A percentile compares a stretch with the other conserved stretches of the same genome.
Conservation (phyloP, 441 rosid genomes). For the Populus hybrid region DNA sequence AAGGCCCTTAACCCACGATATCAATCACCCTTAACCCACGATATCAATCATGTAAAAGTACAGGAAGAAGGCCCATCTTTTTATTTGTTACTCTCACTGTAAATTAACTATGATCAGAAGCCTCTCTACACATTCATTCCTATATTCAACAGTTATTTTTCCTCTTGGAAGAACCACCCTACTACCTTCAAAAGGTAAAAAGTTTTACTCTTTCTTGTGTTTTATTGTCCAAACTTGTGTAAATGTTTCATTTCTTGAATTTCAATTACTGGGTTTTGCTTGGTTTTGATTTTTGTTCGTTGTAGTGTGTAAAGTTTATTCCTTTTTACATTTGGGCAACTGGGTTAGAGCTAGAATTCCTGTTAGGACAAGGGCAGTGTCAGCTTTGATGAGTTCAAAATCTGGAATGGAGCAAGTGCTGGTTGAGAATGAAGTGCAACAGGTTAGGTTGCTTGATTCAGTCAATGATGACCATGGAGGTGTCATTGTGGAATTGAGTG, state of each 20-base stretch:
- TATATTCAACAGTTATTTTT: background rate
- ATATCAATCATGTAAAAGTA: background rate
- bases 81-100: background rate
- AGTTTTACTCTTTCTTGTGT: background rate
- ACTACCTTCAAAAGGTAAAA: background rate
- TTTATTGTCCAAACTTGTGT: background rate
- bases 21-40: background rate
- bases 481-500: conserved; percentile 53
- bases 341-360: conserved; percentile 7
- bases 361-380: conserved; percentile 26
- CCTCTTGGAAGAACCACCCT: background rate
- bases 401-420: conserved; percentile 10
- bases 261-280: background rate
- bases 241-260: conserved; percentile 2
- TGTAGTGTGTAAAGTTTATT: background rate
- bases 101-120: background rate
- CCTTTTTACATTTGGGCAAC: background rate
- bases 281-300: background rate
- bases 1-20: background rate
- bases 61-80: background rate
- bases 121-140: background rate
- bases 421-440: conserved; percentile 21
- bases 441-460: conserved; percentile 32
- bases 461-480: conserved; percentile 70
- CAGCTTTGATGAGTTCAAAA: conserved; percentile 18